Evolutionary conservation across 2,329 filamentous ascomycete species (phyloP), one percentile per base, ranked within the genome.

Genomic region (Fusarium sp.): DNA sequence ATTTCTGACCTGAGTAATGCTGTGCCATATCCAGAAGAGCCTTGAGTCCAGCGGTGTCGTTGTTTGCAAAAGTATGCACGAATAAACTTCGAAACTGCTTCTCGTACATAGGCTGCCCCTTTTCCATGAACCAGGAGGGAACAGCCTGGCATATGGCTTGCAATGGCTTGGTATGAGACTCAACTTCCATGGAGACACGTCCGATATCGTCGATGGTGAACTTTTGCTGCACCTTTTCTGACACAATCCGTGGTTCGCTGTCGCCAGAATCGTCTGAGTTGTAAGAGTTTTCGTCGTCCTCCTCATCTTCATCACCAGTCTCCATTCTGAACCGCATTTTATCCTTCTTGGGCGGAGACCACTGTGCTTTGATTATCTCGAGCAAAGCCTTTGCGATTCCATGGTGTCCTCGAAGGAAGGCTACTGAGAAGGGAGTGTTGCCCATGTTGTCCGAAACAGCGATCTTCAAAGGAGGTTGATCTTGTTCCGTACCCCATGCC

Each of bases 161-260:
- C 2, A 85, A 73, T 3, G 92, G 89, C 35, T 82, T 83, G 10
- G 84, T 78, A 17, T 82, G 78, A 57, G 90, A 92, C 74, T 92
- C 89, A 60, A 93, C 90, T 56, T 90, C 84, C 73, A 86, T 89
- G 1, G 87, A 87, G 6, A 91, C 82, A 67, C 92, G 86, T 0
- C 91, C 91, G 58, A 96, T 84, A 69, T 93, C 88, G 17, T 96
- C 91, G 52, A 95, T 85, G 0, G 92, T 96, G 75, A 92, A 92
- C 35, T 85, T 82, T 14, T 90, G 86, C 68, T 90, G 86, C 27
- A 93, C 79, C 40, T 89, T 81, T 61, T 90, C 84, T 17, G 79
- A 79, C 47, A 82, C 79, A 40, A 88, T 82, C 8, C 79, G 79
- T 19, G 82, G 82, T 43, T 80, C 78, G 6, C 78, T 76, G 2